Percentiles rank a stretch among this genome's conserved stretches.
phyloP scores from a whole-genome alignment of 2,329 filamentous ascomycete genomes.

The Exophiala spinifera region DNA sequence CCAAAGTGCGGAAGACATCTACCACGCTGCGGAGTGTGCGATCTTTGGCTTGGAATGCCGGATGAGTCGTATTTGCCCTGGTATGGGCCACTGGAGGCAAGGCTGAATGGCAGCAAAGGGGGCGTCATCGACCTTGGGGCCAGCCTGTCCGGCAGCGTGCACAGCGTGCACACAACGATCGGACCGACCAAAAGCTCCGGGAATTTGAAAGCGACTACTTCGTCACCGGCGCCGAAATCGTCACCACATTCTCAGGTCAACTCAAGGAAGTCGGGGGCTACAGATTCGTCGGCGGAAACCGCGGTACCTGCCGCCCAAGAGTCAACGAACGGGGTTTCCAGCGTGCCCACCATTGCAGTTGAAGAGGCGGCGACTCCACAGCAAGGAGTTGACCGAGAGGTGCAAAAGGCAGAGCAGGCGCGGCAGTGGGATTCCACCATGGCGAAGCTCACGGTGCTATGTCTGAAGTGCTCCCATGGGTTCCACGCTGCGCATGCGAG shows the following conservation, averaged over 20 bases:
- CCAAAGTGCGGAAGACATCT: constrained; percentile 61
- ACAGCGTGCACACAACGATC: constrained; percentile 26
- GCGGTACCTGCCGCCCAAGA: constrained; percentile 1
- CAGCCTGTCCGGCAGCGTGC: constrained; percentile 24
- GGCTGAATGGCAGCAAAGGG: constrained; percentile 11
- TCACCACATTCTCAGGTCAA: constrained; percentile 24
- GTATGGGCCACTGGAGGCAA: constrained; percentile 15
- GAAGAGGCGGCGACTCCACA: background rate
- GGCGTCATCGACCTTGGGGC: constrained; percentile 21
- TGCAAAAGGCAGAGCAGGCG: constrained; percentile 10
- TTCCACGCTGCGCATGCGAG: constrained; percentile 62
- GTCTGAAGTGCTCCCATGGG: constrained; percentile 61
- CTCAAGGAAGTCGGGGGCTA: constrained; percentile 31
- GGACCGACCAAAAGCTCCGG: constrained; percentile 12
- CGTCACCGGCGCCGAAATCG: constrained; percentile 11
- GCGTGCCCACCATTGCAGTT: constrained; percentile 6
- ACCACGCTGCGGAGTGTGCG: constrained; percentile 62
- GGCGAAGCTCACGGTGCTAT: constrained; percentile 58
- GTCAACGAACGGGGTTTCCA: background rate
- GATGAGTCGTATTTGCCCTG: constrained; percentile 46
- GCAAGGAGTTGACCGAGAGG: constrained; percentile 8
- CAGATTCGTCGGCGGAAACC: constrained; percentile 30
- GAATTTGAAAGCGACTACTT: constrained; percentile 29
- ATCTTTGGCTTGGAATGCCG: constrained; percentile 58
- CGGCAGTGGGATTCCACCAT: constrained; percentile 43